These are phyloP conservation scores for Cavenderia fasciculata DNA, from an alignment of 78 protist genomes.

Conservation along the genomic window DNA sequence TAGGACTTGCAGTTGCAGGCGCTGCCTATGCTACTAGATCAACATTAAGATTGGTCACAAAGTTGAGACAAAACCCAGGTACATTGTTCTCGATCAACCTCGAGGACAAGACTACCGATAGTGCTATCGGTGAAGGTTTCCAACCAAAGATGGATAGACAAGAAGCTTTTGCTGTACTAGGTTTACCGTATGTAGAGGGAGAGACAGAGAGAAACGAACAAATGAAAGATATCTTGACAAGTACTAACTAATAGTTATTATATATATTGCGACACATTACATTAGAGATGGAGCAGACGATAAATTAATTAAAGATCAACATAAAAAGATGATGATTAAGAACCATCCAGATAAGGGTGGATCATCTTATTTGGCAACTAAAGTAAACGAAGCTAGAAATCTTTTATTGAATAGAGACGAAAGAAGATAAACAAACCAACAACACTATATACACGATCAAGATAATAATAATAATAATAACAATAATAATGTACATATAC, in stretches of 20 bases:
- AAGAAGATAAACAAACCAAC: no score
- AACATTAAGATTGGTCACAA: neutral
- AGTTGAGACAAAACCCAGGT: slow-evolving; percentile 3
- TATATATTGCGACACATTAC: neutral
- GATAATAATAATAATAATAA: neutral
- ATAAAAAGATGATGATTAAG: slow-evolving; percentile 39
- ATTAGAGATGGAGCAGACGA: slow-evolving; percentile 27
- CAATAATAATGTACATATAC: neutral
- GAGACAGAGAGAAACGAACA: neutral
- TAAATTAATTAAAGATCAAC: slow-evolving; percentile 7
- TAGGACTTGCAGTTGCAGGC: slow-evolving; percentile 60
- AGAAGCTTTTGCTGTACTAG: slow-evolving; percentile 44
- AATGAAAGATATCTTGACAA: neutral
- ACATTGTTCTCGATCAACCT: neutral
- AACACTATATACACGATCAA: neutral
- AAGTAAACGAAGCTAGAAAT: slow-evolving; percentile 70
- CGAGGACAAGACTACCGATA: neutral
- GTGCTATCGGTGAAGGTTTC: slow-evolving; percentile 48
- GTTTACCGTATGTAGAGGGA: slow-evolving; percentile 5
- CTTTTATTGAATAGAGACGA: neutral
- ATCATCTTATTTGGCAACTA: slow-evolving; percentile 68
- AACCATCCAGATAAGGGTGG: slow-evolving; percentile 80
- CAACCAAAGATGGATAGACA: neutral
- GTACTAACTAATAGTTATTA: neutral
- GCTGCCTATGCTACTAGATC: slow-evolving; percentile 39